Evolutionary conservation across 1,284 basidiomycete species (phyloP), one percentile per base, ranked within the genome.

Genomic region (Inonotus hispidus): DNA sequence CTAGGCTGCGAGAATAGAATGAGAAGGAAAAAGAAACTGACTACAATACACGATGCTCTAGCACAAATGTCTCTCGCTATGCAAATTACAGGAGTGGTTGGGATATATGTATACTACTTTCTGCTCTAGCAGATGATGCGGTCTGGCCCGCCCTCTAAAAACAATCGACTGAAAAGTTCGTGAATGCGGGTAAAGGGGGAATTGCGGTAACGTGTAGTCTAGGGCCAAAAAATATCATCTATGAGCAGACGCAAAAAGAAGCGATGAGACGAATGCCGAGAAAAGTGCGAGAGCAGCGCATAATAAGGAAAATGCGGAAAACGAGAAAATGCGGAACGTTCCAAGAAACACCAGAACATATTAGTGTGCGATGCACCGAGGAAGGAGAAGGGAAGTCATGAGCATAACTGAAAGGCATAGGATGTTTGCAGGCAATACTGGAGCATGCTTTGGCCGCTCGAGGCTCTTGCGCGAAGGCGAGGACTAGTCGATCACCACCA

Each of bases 11-110:
- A 59, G 50, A 56, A 56, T 21, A 53, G 41, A 37, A 61, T 14
- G 54, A 58, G 27, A 70, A 66, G 67, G 64, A 65, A 52, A 68
- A n/a, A 66, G 68, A 70, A 73, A 70, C 71, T 71, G 59, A 76
- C 76, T 79, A 81, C 74, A 73, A 74, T 80, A 81, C 79, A 81
- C 81, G 80, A 81, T 82, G 80, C 81, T 82, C 80, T 82, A 82
- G 76, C 78, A 61, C 59, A 61, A 78, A 74, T 79, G 75, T 82
- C 80, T 82, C 81, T 82, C 82, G 81, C 81, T 70, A 78, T 81
- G 77, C 79, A 79, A 78, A 73, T 72, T 59, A 60, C 62, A 60
- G 23, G 56, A 16, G 61, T 23, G 56, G 43, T 54, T 21, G 19
- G 41, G 41, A 43, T 55, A 57, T 64, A 59, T 46, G 58, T 61